Percentiles rank a stretch among this genome's conserved stretches.
Conservation (phyloP, 257 asterid genomes). For the Ilex asprella region DNA sequence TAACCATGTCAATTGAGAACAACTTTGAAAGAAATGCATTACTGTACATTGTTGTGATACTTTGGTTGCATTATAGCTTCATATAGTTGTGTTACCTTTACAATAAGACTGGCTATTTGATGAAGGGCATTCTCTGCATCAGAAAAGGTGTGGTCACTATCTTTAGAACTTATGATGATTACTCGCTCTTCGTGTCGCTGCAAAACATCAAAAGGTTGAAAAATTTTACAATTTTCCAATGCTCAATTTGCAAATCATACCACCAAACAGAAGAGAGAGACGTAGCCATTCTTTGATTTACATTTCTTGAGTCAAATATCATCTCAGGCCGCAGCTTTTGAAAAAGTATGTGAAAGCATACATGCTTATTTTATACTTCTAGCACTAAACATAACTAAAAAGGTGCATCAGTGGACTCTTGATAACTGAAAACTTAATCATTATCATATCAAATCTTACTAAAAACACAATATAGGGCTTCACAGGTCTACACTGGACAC, state of each 20-base stretch:
- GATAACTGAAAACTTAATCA: no score
- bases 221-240: background rate
- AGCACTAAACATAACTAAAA: no score
- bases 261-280: constrained; percentile 5
- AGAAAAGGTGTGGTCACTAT: constrained; percentile 49
- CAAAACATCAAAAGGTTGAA: constrained; percentile 14
- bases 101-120: constrained; percentile 74
- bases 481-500: no score
- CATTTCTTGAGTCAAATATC: background rate
- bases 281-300: background rate
- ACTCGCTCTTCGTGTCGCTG: constrained; percentile 95
- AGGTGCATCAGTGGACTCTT: no score
- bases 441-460: no score
- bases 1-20: no score
- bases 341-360: background rate
- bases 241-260: background rate
- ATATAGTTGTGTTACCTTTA: constrained; percentile 44
- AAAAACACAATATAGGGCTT: no score
- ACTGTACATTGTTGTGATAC: no score
- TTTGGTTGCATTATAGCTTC: no score
- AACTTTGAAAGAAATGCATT: no score
- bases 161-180: constrained; percentile 85
- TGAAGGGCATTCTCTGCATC: constrained; percentile 98
- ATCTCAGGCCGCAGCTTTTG: background rate
- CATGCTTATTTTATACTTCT: no score